These are phyloP conservation scores for Gelatoporia subvermispora DNA, from an alignment of 768 basidiomycete genomes.

Conservation along the genomic window DNA sequence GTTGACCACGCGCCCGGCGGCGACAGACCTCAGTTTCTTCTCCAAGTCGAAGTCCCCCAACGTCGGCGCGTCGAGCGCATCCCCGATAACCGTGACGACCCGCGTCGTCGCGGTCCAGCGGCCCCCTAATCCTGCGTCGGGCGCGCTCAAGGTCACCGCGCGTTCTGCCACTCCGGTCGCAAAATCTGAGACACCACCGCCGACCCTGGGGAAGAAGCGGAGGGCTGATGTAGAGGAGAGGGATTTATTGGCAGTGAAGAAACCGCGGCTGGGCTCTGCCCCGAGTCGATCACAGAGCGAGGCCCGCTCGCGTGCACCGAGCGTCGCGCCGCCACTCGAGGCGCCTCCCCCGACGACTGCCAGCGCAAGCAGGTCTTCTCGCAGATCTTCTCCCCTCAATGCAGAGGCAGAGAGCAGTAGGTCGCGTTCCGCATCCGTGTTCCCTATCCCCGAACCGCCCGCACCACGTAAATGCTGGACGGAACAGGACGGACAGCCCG, in stretches of 20 bases:
- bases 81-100: conserved; percentile 20
- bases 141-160: conserved; percentile 18
- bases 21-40: conserved; percentile 27
- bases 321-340: conserved; percentile 9
- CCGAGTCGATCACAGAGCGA: neutral
- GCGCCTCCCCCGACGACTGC: neutral
- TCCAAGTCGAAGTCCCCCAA: conserved; percentile 23
- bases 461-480: conserved; percentile 45
- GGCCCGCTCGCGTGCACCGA: conserved; percentile 15
- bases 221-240: conserved; percentile 7
- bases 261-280: conserved; percentile 18
- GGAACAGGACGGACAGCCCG: conserved; percentile 48
- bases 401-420: conserved; percentile 47
- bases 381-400: conserved; percentile 13
- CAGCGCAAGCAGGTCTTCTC: conserved; percentile 10
- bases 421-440: conserved; percentile 60
- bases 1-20: conserved; percentile 9
- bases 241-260: conserved; percentile 13
- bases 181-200: conserved; percentile 8
- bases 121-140: conserved; percentile 8
- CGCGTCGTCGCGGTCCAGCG: conserved; percentile 23
- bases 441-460: conserved; percentile 37
- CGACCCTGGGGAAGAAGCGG: conserved; percentile 13
- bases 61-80: conserved; percentile 14
- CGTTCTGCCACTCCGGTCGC: conserved; percentile 18